Evolutionary conservation across 371 early-diverging fungal genomes (phyloP).

Genomic region (Homolaphlyctis polyrhiza): DNA sequence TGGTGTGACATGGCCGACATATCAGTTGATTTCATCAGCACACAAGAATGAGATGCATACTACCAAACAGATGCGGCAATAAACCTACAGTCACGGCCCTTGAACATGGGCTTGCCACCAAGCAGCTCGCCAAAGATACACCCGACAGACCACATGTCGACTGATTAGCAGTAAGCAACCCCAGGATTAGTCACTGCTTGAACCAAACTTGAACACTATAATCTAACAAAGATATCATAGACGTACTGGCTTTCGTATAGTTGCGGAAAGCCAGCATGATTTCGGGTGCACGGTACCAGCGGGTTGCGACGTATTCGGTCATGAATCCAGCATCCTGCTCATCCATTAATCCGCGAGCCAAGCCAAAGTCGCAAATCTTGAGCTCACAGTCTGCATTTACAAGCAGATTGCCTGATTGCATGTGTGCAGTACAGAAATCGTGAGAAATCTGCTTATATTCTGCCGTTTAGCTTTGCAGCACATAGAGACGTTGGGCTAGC

Average conservation of each 20-base stretch:
- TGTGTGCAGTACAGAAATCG: neutral
- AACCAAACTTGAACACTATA: neutral
- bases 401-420: slow-evolving; percentile 71
- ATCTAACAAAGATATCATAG: neutral
- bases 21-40: neutral
- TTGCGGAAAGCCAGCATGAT: slow-evolving; percentile 54
- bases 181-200: neutral
- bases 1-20: too few species aligned
- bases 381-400: slow-evolving; percentile 98
- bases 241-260: slow-evolving; percentile 67
- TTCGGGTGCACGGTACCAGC: slow-evolving; percentile 77
- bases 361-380: slow-evolving; percentile 62
- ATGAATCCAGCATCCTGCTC: slow-evolving; percentile 40
- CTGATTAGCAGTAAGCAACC: slow-evolving; percentile 28
- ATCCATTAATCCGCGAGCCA: slow-evolving; percentile 75
- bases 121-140: slow-evolving; percentile 98
- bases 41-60: neutral
- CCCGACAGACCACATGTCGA: slow-evolving; percentile 99
- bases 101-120: slow-evolving; percentile 93
- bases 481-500: too few species aligned
- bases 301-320: slow-evolving; percentile 65
- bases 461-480: too few species aligned
- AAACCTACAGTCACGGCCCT: slow-evolving; percentile 88
- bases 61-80: neutral
- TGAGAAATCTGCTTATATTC: neutral